Evolutionary conservation across 225 moss, liverwort and hornwort genomes (phyloP).

Genomic region (Marchantia paleacea): DNA sequence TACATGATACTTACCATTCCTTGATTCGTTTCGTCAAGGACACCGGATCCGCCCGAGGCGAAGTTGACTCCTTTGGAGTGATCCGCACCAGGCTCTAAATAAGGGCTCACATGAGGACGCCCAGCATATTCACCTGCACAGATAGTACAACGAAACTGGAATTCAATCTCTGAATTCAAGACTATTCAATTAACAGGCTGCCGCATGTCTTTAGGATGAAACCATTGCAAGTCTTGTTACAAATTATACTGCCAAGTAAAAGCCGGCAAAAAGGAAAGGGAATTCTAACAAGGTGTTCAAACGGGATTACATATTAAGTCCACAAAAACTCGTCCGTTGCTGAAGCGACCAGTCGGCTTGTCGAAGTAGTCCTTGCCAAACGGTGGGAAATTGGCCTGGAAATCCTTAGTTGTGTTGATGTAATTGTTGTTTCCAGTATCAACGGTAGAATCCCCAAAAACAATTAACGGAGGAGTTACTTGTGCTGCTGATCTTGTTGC

Average conservation of each 20-base stretch:
- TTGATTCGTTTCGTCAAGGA: conserved; percentile 53
- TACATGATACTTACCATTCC: conserved; percentile 47
- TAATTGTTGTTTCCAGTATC: conserved; percentile 75
- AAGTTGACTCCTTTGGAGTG: conserved; percentile 66
- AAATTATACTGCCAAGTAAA: not conserved
- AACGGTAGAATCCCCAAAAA: conserved; percentile 79
- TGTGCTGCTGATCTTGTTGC: conserved; percentile 26
- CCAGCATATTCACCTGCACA: conserved; percentile 57
- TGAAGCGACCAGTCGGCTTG: conserved; percentile 67
- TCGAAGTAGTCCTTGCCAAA: conserved; percentile 63
- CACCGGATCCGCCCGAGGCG: conserved; percentile 83
- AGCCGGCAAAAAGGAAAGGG: conserved; percentile 28
- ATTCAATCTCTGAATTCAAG: not conserved
- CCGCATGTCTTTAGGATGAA: no score
- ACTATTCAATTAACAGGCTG: no score
- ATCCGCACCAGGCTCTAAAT: conserved; percentile 69
- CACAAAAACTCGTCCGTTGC: conserved; percentile 65
- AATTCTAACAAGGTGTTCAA: conserved; percentile 16
- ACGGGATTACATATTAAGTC: conserved; percentile 62
- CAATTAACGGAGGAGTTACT: conserved; percentile 51
- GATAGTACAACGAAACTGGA: not conserved
- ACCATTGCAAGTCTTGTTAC: no score
- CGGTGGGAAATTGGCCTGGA: conserved; percentile 52
- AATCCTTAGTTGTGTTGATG: conserved; percentile 57
- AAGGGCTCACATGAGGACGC: conserved; percentile 50